Base-by-base conservation (phyloP, 768 basidiomycete genomes). In the Lentinula raphanica region DNA sequence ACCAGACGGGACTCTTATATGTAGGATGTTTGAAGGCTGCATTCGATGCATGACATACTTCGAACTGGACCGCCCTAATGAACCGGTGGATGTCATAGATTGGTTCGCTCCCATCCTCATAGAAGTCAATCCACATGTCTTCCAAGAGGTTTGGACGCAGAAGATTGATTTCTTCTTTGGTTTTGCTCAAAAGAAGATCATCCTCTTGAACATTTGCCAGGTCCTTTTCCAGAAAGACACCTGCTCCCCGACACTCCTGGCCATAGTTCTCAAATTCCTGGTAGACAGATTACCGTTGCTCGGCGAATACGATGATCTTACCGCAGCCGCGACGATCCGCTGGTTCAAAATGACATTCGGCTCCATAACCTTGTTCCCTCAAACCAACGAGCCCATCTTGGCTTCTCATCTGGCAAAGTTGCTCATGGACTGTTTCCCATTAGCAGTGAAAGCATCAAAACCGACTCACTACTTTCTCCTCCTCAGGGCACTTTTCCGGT, bases 291-390 rank as follows among this genome's bases (percentile, higher is more conserved):
- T 99, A 15, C 88, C 87, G 17, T 72, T 86, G 39, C 81, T 99
- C 5, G 96, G 95, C 32, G 89, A 94, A 61, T 83, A 88, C 66
- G 88, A 93, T 62, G 89, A 92, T 63, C 78, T 84, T 61, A 85
- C 85, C 19, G 90, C 93, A 0, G 86, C 87, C 0, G 84, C 94
- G 12, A 89, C 90, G 9, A 88, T 99, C 60, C 85, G 93, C 51
- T 75, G 98, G 46, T 98, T 93, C 83, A 98, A 97, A 76, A 88
- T 97, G 83, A 88, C 94, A 13, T 99, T 98, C 71, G 79, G 81
- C 58, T 92, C 96, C 4, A 92, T 98, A 54, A 84, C 86, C 12
- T 65, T 81, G 50, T 86, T 83, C 70, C 87, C 94, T 21, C 68
- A 69, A 21, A 72, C 80, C 19, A 98, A 98, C 71, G 97, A 99